These are phyloP conservation scores for Acephala macrosclerotiorum DNA, from an alignment of 2,329 filamentous ascomycete species.

Conservation along the genomic window DNA sequence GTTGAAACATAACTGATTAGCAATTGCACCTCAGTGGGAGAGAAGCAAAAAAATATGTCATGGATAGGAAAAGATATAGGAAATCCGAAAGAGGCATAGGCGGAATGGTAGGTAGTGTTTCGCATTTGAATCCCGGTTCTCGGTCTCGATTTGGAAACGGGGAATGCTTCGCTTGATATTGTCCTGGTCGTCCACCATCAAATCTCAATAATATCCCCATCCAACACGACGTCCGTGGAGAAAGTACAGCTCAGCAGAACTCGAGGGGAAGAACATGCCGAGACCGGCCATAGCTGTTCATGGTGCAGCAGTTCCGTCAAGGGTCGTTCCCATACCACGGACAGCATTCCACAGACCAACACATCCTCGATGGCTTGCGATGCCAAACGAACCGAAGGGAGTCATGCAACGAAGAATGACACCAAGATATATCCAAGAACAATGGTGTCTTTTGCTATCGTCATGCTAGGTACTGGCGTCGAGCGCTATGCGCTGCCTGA, in stretches of 20 bases:
- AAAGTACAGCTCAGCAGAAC: background rate
- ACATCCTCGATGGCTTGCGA: conserved; percentile 12
- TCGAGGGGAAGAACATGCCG: background rate
- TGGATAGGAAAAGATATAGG: conserved; percentile 18
- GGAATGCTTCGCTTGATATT: conserved; percentile 17
- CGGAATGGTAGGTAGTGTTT: conserved; percentile 6
- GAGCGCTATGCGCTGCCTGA: conserved; percentile 64
- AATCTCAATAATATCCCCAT: background rate
- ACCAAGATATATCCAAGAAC: conserved; percentile 47
- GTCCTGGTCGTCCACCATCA: background rate
- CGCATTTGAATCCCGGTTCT: conserved; percentile 8
- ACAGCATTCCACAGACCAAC: conserved; percentile 11
- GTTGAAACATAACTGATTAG: conserved; percentile 44
- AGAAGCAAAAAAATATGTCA: conserved; percentile 15
- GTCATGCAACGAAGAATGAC: conserved; percentile 45
- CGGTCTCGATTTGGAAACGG: conserved; percentile 1
- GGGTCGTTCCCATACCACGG: background rate
- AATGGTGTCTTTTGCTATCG: conserved; percentile 72
- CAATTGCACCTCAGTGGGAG: conserved; percentile 18
- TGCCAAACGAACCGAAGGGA: conserved; percentile 24
- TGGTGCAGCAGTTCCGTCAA: background rate
- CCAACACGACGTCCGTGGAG: background rate
- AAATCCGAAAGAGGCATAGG: background rate
- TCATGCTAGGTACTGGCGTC: conserved; percentile 75
- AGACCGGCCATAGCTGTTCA: background rate